These are phyloP conservation scores for Neofusicoccum kwambonambiense DNA, from an alignment of 2,329 filamentous ascomycete species.

Conservation along the genomic window DNA sequence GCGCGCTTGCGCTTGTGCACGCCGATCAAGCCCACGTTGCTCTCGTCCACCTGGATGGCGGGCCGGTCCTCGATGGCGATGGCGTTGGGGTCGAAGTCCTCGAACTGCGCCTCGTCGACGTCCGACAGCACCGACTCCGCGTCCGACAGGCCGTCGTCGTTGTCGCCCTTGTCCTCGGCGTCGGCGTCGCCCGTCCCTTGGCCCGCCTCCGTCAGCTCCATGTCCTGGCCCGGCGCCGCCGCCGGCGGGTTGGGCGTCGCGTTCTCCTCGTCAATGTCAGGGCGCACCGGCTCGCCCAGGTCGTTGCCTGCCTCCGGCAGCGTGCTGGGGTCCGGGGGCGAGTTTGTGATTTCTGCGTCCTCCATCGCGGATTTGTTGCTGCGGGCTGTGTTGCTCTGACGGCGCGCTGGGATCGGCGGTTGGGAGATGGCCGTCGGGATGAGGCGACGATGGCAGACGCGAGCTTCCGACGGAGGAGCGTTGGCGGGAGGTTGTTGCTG, in stretches of 20 bases:
- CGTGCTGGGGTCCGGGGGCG: conserved; percentile 39
- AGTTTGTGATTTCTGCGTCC: conserved; percentile 31
- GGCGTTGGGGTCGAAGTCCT: conserved; percentile 62
- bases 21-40: conserved; percentile 60
- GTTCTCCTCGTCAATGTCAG: conserved; percentile 51
- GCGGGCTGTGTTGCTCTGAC: neutral
- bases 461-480: neutral
- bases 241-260: conserved; percentile 44
- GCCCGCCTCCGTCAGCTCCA: conserved; percentile 44
- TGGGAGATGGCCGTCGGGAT: neutral
- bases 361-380: conserved; percentile 20
- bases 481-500: neutral
- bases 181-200: conserved; percentile 38
- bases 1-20: conserved; percentile 64
- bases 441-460: neutral
- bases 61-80: conserved; percentile 62
- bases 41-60: conserved; percentile 59
- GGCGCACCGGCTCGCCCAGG: conserved; percentile 45
- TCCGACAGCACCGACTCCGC: conserved; percentile 64
- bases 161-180: conserved; percentile 38
- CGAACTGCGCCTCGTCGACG: conserved; percentile 64
- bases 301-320: conserved; percentile 50
- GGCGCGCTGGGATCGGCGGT: neutral
- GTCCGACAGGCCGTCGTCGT: conserved; percentile 45
- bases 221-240: conserved; percentile 44